phyloP scores from a whole-genome alignment of 768 basidiomycete genomes.

The Pholiota molesta region DNA sequence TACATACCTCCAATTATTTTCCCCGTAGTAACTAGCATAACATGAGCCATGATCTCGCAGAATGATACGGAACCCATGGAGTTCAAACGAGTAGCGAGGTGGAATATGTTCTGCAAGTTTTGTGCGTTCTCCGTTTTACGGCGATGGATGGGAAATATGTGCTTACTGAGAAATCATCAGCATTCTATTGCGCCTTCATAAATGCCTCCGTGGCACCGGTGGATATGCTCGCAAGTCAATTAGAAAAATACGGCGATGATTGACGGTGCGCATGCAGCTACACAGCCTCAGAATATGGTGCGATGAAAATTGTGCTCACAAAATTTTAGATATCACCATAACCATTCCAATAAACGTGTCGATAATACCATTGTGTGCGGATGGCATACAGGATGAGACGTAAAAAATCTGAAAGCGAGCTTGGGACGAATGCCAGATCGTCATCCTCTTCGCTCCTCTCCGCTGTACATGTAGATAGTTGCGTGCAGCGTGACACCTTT shows the following conservation, averaged over 20 bases:
- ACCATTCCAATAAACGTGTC: constrained; percentile 10
- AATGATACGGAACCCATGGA: background rate
- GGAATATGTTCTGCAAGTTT: background rate
- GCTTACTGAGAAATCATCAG: background rate
- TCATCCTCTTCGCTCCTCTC: constrained; percentile 2
- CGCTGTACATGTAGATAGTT: background rate
- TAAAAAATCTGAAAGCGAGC: constrained; percentile 15
- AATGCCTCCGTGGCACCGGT: constrained; percentile 8
- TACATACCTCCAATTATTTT: background rate
- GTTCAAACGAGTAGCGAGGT: background rate
- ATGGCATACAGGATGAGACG: constrained; percentile 17
- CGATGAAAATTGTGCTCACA: background rate
- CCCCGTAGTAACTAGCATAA: background rate
- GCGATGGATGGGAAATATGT: background rate
- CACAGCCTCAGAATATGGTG: background rate
- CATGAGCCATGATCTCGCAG: background rate
- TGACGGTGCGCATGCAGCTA: constrained; percentile 19
- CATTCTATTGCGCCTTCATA: constrained; percentile 2
- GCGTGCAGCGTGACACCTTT: constrained; percentile 17
- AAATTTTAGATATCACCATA: constrained; percentile 11
- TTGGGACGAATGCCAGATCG: constrained; percentile 1
- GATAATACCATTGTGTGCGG: background rate
- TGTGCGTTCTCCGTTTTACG: background rate
- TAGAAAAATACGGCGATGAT: constrained; percentile 3
- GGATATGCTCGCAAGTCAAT: constrained; percentile 17